Percentiles rank a stretch among this genome's conserved stretches.
Evolutionary conservation across 129 eudicot species (phyloP).

Genomic region (Saposhnikovia divaricata): DNA sequence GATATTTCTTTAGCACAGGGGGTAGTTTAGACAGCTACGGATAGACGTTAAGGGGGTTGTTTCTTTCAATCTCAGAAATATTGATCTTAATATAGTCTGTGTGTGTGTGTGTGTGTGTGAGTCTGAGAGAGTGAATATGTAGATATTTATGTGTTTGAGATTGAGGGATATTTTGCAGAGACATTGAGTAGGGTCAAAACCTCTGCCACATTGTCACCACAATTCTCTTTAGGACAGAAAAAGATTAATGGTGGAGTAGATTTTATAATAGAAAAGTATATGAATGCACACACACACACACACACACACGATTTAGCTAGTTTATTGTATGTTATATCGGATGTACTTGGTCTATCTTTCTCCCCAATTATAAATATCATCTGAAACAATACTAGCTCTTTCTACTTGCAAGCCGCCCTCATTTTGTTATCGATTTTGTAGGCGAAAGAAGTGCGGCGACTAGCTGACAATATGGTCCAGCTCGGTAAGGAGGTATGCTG

Average conservation of each 20-base stretch:
- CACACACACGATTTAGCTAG: background rate
- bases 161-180: too few species aligned
- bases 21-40: background rate
- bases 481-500: conserved; percentile 84
- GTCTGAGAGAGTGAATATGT: background rate
- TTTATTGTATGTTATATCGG: background rate
- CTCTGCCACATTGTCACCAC: too few species aligned
- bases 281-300: too few species aligned
- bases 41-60: too few species aligned
- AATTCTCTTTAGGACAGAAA: too few species aligned
- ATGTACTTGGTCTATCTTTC: background rate
- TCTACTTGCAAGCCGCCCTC: background rate
- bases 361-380: background rate
- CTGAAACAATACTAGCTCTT: background rate
- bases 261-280: too few species aligned
- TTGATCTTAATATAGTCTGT: background rate
- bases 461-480: conserved; percentile 96
- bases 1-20: background rate
- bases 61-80: too few species aligned
- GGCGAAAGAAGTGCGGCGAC: conserved; percentile 96
- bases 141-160: too few species aligned
- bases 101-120: background rate
- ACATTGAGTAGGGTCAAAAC: too few species aligned
- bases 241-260: too few species aligned
- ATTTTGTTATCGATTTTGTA: conserved; percentile 17